A percentile compares a stretch with the other conserved stretches of the same genome.
phyloP scores from a whole-genome alignment of 2,329 filamentous ascomycete species.

The Ophiostoma pallidulum region DNA sequence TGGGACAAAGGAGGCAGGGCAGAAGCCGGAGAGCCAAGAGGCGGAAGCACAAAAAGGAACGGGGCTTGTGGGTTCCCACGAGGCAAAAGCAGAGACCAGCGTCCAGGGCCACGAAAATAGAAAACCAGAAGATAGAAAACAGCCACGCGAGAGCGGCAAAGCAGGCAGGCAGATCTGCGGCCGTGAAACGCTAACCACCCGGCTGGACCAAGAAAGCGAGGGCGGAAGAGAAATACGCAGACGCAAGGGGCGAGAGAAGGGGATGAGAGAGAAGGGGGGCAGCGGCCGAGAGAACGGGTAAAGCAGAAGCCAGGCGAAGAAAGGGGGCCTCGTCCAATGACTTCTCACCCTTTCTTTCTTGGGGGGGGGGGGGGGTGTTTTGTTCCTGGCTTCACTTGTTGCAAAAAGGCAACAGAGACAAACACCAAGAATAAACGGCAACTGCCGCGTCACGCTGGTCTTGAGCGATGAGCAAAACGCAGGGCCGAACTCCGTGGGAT shows the following conservation, averaged over 20 bases:
- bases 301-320: neutral
- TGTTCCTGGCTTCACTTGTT: no score
- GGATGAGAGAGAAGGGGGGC: neutral
- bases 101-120: neutral
- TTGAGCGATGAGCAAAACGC: constrained; percentile 4
- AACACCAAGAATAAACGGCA: no score
- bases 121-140: neutral
- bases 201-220: constrained; percentile 1
- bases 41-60: no score
- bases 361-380: no score
- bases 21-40: no score
- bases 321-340: neutral
- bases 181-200: constrained; percentile 6
- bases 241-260: neutral
- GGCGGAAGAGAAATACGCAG: constrained; percentile 1
- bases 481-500: constrained; percentile 21
- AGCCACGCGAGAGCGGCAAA: constrained; percentile 7
- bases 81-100: no score
- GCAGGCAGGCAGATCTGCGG: neutral
- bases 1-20: no score
- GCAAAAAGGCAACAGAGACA: no score
- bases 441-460: constrained; percentile 5
- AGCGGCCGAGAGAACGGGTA: neutral
- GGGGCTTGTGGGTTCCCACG: neutral
- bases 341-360: no score